phyloP scores from a whole-genome alignment of 2,329 filamentous ascomycete genomes.

The Xylariaceae sp. region DNA sequence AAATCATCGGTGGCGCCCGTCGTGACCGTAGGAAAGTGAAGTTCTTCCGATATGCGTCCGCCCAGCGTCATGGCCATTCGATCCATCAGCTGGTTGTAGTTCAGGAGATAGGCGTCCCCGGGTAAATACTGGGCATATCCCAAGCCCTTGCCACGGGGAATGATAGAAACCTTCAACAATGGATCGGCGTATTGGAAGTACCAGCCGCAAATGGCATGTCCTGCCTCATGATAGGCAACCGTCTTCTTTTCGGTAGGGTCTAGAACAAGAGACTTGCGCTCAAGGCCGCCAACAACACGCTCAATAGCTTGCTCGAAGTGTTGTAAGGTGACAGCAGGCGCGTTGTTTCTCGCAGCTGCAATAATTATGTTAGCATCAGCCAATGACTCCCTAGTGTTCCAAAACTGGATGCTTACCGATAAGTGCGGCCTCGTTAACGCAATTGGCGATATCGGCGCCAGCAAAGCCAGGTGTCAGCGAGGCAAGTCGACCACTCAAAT shows the following conservation, averaged over 20 bases:
- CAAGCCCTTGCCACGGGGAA: constrained; percentile 87
- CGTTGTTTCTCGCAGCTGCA: constrained; percentile 74
- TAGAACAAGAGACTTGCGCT: constrained; percentile 94
- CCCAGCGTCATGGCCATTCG: constrained; percentile 99
- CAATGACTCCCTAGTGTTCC: neutral
- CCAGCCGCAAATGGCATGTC: constrained; percentile 98
- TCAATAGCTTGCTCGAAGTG: constrained; percentile 98
- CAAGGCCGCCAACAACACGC: constrained; percentile 89
- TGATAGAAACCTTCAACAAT: constrained; percentile 96
- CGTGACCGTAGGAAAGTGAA: constrained; percentile 95
- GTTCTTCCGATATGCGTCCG: constrained; percentile 88
- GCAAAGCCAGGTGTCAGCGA: constrained; percentile 95
- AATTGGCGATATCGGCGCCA: constrained; percentile 96
- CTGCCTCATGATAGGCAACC: constrained; percentile 96
- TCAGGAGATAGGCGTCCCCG: constrained; percentile 92
- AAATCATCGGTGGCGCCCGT: constrained; percentile 95
- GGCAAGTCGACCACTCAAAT: constrained; percentile 79
- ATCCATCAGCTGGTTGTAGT: constrained; percentile 91
- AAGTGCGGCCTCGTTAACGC: constrained; percentile 93
- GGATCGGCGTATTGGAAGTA: constrained; percentile 96
- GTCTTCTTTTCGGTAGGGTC: constrained; percentile 91
- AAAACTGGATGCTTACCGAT: constrained; percentile 61
- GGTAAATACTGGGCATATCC: constrained; percentile 98
- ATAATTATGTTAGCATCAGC: constrained; percentile 36
- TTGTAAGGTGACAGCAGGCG: constrained; percentile 73